Conservation (phyloP, 768 basidiomycete species). For the Suillus weaverae region DNA sequence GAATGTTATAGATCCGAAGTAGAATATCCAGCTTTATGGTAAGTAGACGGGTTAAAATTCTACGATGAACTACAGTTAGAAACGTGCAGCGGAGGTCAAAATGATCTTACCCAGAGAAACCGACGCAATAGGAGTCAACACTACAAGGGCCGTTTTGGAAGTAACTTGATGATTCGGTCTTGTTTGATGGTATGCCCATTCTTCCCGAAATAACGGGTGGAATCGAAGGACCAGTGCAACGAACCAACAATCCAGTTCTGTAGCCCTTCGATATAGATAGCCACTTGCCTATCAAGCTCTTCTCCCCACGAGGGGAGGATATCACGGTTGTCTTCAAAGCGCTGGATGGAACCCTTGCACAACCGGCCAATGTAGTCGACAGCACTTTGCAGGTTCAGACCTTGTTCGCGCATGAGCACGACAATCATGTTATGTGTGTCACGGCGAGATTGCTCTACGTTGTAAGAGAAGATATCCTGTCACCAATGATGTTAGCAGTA, state of each 20-base stretch:
- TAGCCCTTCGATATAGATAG: slow-evolving; percentile 58
- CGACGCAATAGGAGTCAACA: neutral
- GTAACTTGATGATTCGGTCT: slow-evolving; percentile 50
- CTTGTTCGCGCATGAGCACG: slow-evolving; percentile 65
- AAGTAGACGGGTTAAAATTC: neutral
- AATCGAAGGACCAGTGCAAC: slow-evolving; percentile 66
- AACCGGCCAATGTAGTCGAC: slow-evolving; percentile 64
- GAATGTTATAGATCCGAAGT: neutral
- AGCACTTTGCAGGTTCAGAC: slow-evolving; percentile 58
- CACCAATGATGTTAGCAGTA: slow-evolving; percentile 5
- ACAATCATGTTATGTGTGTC: slow-evolving; percentile 73
- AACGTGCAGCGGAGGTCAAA: neutral
- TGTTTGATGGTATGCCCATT: slow-evolving; percentile 39
- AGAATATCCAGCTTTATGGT: neutral
- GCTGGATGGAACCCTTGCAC: slow-evolving; percentile 54
- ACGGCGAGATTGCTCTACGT: slow-evolving; percentile 68
- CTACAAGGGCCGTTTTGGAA: slow-evolving; percentile 38
- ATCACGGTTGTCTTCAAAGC: slow-evolving; percentile 47
- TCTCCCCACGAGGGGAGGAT: slow-evolving; percentile 63
- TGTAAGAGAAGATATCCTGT: slow-evolving; percentile 76
- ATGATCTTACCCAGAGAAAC: neutral
- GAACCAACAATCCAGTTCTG: slow-evolving; percentile 74
- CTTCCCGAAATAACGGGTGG: slow-evolving; percentile 62
- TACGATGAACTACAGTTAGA: neutral
- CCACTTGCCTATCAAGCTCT: slow-evolving; percentile 58